Percentiles rank a stretch among this genome's conserved stretches.
Conservation (phyloP, 331 rosid species). For the Prunus yedoensis region DNA sequence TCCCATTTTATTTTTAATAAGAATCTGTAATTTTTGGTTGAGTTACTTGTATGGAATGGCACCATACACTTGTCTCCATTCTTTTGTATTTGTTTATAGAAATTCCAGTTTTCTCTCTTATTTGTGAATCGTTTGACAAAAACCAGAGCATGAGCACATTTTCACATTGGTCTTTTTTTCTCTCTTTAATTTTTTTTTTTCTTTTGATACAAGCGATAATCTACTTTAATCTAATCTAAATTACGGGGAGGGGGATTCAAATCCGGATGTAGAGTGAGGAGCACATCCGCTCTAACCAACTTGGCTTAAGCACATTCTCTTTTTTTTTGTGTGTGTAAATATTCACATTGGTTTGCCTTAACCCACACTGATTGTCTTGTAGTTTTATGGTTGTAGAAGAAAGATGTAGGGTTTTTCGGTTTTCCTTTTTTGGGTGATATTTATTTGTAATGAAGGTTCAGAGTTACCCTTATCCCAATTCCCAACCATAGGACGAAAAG, state of each 20-base stretch:
- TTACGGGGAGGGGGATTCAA: too few species aligned
- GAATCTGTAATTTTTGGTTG: slow-evolving; percentile 24
- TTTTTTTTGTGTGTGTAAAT: background rate
- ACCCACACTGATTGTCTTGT: background rate
- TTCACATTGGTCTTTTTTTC: background rate
- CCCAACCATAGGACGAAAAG: too few species aligned
- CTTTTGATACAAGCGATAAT: background rate
- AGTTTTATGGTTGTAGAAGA: background rate
- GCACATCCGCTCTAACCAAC: too few species aligned
- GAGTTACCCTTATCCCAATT: background rate
- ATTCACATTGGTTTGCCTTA: background rate
- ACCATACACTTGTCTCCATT: slow-evolving; percentile 1
- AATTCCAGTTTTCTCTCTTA: background rate
- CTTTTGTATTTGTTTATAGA: slow-evolving; percentile 17
- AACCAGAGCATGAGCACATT: background rate
- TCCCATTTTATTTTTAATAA: slow-evolving; percentile 28
- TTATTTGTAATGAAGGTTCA: too few species aligned
- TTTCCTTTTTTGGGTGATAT: too few species aligned
- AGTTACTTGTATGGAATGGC: slow-evolving; percentile 11
- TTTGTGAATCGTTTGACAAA: background rate
- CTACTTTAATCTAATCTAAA: too few species aligned
- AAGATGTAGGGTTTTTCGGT: background rate
- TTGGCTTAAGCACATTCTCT: too few species aligned
- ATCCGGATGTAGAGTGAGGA: too few species aligned
- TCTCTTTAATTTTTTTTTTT: too few species aligned